Base-by-base conservation (phyloP, 2,329 filamentous ascomycete genomes). In the Acephala macrosclerotiorum region DNA sequence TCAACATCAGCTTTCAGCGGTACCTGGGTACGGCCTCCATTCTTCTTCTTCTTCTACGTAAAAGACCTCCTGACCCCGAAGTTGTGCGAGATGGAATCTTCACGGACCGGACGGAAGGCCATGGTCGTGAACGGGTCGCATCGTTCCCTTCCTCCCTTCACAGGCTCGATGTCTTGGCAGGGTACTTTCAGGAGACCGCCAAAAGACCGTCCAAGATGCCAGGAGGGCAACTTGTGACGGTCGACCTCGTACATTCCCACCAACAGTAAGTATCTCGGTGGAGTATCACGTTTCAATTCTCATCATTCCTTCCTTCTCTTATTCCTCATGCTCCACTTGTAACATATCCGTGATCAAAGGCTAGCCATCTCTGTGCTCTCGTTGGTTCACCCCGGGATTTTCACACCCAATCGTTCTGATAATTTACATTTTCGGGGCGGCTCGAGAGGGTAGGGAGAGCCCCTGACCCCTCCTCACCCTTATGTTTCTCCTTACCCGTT, bases 1-100 rank as follows among this genome's bases (percentile, higher is more conserved):
- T n/a, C 38, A 58, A 29, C 35, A 56, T 72, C 70, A 73, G 71
- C 70, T 73, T 72, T 71, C 71, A 74, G 72, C 72, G 58, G 60
- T 66, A 65, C 65, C 63, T 42, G 47, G 66, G 63, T 68, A 61
- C 49, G 29, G 4, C 9, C 29, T 33, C 9, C 29, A 5, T 33
- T 9, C 29, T 51, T 22, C 20, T 7, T 51, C 67, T 40, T 64
- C 40, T 38, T 38, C 49, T 49, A 12, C 57, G 45, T 26, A 45
- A 51, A n/a, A 63, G 62, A n/a, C 59, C 66, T 63, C 58, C 66
- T 71, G 71, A 68, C 66, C 64, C 40, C 33, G 42, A 26, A 20
- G 49, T 67, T 70, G 67, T 70, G 65, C 58, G 29, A 33, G 4
- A 9, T 9, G 29, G 9, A 33, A 33, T 33, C 29, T 33, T 33